These are phyloP conservation scores for Apiotrichum sp. DNA, from an alignment of 1,284 basidiomycete species.

Conservation along the genomic window DNA sequence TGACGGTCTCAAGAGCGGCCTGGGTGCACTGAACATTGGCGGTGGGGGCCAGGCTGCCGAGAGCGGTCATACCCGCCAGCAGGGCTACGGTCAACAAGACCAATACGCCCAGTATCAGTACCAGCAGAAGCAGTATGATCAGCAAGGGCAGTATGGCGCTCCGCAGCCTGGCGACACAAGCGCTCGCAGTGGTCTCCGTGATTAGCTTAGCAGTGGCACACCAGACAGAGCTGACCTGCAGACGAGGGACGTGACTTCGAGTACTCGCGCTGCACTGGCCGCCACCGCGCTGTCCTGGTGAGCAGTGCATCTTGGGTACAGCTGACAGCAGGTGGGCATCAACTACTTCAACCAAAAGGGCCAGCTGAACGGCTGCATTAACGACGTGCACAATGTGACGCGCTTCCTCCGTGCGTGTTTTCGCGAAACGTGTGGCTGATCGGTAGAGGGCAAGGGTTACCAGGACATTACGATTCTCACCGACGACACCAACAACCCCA, in stretches of 20 bases:
- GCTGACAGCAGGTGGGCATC: conserved; percentile 36
- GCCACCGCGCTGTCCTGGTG: conserved; percentile 9
- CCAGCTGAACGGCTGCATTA: conserved; percentile 65
- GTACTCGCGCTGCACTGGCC: conserved; percentile 65
- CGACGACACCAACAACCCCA: conserved; percentile 62
- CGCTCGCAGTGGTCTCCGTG: too few relatives aligned
- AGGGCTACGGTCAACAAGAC: too few relatives aligned
- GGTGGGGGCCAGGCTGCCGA: neutral
- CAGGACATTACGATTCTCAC: conserved; percentile 72
- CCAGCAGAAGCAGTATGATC: too few relatives aligned
- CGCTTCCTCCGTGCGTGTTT: conserved; percentile 56
- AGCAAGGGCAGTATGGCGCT: too few relatives aligned
- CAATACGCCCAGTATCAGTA: too few relatives aligned
- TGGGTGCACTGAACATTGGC: neutral
- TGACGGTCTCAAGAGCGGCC: neutral
- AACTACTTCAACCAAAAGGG: conserved; percentile 39
- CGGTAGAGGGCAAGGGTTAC: conserved; percentile 60
- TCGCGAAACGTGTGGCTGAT: neutral
- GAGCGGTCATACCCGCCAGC: too few relatives aligned
- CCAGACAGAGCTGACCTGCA: neutral
- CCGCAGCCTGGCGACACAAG: too few relatives aligned
- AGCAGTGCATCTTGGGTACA: conserved; percentile 62
- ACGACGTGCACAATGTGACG: conserved; percentile 74
- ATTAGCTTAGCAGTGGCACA: too few relatives aligned
- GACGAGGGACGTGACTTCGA: conserved; percentile 57